A percentile compares a stretch with the other conserved stretches of the same genome.
Conservation (phyloP, 768 basidiomycete species). For the Leucocoprinus birnbaumii region DNA sequence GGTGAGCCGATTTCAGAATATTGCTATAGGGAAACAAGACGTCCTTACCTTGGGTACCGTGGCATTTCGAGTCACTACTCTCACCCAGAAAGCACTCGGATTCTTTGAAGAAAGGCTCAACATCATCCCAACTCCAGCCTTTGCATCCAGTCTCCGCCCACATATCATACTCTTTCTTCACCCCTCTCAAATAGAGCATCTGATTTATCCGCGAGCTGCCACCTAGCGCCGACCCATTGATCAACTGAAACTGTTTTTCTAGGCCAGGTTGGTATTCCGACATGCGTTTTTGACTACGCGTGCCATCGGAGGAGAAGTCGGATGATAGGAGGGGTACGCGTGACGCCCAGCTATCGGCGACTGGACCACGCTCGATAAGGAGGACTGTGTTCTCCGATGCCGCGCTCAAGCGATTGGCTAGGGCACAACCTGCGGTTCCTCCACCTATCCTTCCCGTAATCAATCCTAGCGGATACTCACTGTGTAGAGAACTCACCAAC, state of each 20-base stretch:
- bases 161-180: constrained; percentile 21
- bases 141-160: constrained; percentile 49
- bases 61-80: constrained; percentile 1
- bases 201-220: constrained; percentile 43
- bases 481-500: constrained; percentile 6
- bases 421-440: constrained; percentile 58
- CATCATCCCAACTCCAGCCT: constrained; percentile 57
- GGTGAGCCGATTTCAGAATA: background rate
- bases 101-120: constrained; percentile 62
- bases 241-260: constrained; percentile 29
- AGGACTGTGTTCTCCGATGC: constrained; percentile 47
- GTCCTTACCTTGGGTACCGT: constrained; percentile 30
- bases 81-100: constrained; percentile 50
- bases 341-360: constrained; percentile 26
- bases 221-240: constrained; percentile 21
- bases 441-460: constrained; percentile 39
- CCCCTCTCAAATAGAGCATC: constrained; percentile 22
- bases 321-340: constrained; percentile 15
- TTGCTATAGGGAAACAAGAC: background rate
- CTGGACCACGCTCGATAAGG: constrained; percentile 57
- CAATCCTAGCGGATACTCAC: too few relatives aligned
- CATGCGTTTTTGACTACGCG: constrained; percentile 34
- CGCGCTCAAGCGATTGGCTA: constrained; percentile 57
- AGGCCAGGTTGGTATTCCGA: constrained; percentile 42
- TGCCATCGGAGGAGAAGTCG: constrained; percentile 14